These are phyloP conservation scores for Aspergillus conjunctus DNA, from an alignment of 495 filamentous ascomycete genomes.

Conservation along the genomic window DNA sequence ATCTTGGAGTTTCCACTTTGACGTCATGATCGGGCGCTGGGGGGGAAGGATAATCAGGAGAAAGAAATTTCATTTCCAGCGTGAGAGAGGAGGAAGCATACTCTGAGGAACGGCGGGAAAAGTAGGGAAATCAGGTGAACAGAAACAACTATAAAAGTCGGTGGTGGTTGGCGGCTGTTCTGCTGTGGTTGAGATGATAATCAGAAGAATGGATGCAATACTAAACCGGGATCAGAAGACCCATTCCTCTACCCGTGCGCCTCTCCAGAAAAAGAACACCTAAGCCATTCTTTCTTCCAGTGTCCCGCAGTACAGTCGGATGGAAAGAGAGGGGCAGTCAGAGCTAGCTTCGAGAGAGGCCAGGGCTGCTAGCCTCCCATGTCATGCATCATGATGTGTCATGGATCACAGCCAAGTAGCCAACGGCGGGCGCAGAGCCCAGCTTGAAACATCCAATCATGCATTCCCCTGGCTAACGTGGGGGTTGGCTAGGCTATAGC, in stretches of 20 bases:
- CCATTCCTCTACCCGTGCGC: neutral
- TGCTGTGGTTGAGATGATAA: neutral
- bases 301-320: neutral
- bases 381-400: constrained; percentile 18
- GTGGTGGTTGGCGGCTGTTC: neutral
- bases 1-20: constrained; percentile 17
- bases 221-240: neutral
- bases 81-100: neutral
- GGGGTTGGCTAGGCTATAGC: constrained; percentile 3
- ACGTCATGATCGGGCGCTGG: constrained; percentile 14
- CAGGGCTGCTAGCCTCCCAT: constrained; percentile 8
- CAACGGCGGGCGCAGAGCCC: neutral
- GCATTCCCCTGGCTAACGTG: constrained; percentile 12
- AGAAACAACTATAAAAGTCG: neutral
- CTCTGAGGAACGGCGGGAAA: neutral
- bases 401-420: neutral
- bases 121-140: neutral
- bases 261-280: neutral
- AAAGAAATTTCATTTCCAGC: neutral
- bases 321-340: constrained; percentile 11
- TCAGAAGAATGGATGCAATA: neutral
- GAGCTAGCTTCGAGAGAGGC: neutral
- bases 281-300: constrained; percentile 8
- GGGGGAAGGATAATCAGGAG: neutral
- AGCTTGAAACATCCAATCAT: constrained; percentile 6